Evolutionary conservation across 768 basidiomycete genomes (phyloP).

Genomic region (Sporobolomyces phaffii): DNA sequence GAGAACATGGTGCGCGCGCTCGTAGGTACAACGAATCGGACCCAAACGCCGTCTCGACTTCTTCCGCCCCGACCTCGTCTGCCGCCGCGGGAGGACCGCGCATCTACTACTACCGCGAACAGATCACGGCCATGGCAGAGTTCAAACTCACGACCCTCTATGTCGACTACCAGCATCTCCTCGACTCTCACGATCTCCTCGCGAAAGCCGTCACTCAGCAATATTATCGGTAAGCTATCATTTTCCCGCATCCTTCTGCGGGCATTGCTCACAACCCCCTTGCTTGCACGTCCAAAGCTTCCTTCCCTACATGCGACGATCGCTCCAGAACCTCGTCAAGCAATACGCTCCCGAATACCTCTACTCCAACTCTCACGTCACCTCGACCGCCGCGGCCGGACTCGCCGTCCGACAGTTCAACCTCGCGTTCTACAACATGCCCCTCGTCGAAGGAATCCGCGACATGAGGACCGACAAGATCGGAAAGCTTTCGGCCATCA

Average conservation of each 20-base stretch:
- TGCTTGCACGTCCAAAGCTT: constrained; percentile 52
- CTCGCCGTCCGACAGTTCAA: constrained; percentile 88
- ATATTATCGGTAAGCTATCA: constrained; percentile 66
- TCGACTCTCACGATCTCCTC: constrained; percentile 83
- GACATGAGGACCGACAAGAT: constrained; percentile 88
- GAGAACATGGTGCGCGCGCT: no score
- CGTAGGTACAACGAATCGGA: constrained; percentile 85
- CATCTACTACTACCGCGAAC: constrained; percentile 52
- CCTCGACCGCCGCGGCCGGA: constrained; percentile 63
- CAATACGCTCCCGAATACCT: constrained; percentile 89
- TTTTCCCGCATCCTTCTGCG: neutral
- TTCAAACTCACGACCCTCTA: constrained; percentile 93
- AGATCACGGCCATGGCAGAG: constrained; percentile 90
- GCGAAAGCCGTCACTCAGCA: constrained; percentile 88
- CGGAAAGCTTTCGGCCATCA: constrained; percentile 87
- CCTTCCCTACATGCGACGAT: constrained; percentile 85
- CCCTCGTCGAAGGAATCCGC: constrained; percentile 84
- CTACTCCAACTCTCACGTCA: constrained; percentile 82
- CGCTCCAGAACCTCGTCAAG: constrained; percentile 79
- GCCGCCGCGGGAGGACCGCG: neutral
- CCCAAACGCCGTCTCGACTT: constrained; percentile 68
- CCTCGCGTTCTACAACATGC: constrained; percentile 90
- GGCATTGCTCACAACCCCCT: no score
- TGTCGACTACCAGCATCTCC: constrained; percentile 85
- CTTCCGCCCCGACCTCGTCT: constrained; percentile 45